Base-by-base conservation (phyloP, 2,329 filamentous ascomycete genomes). In the Zymoseptoria ardabiliae region DNA sequence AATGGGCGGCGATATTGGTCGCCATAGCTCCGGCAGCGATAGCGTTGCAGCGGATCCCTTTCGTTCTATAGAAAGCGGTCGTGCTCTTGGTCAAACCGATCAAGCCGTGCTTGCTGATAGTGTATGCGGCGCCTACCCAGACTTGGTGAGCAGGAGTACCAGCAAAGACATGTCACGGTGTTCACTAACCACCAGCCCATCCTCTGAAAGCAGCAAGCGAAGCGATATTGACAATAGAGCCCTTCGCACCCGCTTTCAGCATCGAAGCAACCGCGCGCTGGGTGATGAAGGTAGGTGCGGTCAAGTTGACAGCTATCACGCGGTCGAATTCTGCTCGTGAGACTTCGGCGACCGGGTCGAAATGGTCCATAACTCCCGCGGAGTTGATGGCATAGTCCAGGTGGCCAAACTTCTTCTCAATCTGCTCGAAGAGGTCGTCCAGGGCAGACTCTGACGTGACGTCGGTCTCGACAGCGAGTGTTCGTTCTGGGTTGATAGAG, bases 321-420 rank as follows among this genome's bases (percentile, higher is more conserved):
- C 73, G 73, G 60, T 85, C 77, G 82, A 82, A 85, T 1, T 77
- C 65, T 1, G 70, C 71, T 59, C 74, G 73, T 20, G 79, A 74
- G 55, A 79, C 69, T 7, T 75, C 74, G 17, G 78, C 82, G 0
- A 79, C 79, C 0, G 81, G 78, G 50, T 81, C 78, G 63, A 85
- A 83, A 25, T 71, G 73, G 66, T 85, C 83, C 74, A 83, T 81
- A 58, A 85, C 75, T 21, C 79, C 83, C 9, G 82, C 82, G 61
- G 82, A 82, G 72, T 84, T 84, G 66, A 85, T 70, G 25, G 68
- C 62, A 82, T 84, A 73, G 69, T 86, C 83, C 19, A 83, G 69
- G n/a, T 74, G 73, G 25, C 75, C 76, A 61, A 80, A 82, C 55
- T 63, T 70, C 55, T 65, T 61, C 50, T 71, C 67, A 3, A 65